Base-by-base conservation (phyloP, 176 grass and related monocot genomes). In the Musa troglodytarum region DNA sequence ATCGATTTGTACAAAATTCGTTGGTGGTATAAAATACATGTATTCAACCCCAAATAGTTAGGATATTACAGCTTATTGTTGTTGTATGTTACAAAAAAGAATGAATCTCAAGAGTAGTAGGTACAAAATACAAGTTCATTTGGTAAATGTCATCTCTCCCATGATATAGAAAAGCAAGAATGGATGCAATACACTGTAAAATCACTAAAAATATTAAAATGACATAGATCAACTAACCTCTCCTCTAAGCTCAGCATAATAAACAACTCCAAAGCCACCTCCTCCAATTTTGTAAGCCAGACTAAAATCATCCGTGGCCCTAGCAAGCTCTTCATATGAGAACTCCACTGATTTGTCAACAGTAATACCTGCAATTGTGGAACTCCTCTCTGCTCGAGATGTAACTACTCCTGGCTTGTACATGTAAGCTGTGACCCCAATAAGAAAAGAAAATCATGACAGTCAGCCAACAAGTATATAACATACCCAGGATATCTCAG, bases 171-270 rank as follows among this genome's bases (percentile, higher is more conserved):
- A 8, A 50, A 14, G 50, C 49, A 49, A 49, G 14, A 6, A 59
- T n/a, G 29, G 29, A 67, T 29, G 64, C 64, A 67, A 25, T 67
- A 29, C n/a, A 67, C 16, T 5, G 16, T 59, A 34, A 53, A 52
- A 22, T 21, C 7, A 52, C 20, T 22, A 53, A 53, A 11, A 50
- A 52, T 57, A 56, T 56, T 61, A 19, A 19, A 55, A 74, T 54
- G 12, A 56, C 22, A 7, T 25, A 21, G 25, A 28, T 3, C 20
- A 80, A 55, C 68, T 58, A 80, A 80, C 78, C 78, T 80, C 78
- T 80, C 78, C 78, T 73, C 78, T 80, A 56, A 80, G 68, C 49
- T 73, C 78, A 12, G 78, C 69, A 73, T 73, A 80, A 52, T 80
- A 80, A 64, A 80, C 78, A 72, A 58, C 21, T 53, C 78, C 78